Conservation (phyloP, 352 stramenopile genomes). For the Thalassiosira mediterranea region DNA sequence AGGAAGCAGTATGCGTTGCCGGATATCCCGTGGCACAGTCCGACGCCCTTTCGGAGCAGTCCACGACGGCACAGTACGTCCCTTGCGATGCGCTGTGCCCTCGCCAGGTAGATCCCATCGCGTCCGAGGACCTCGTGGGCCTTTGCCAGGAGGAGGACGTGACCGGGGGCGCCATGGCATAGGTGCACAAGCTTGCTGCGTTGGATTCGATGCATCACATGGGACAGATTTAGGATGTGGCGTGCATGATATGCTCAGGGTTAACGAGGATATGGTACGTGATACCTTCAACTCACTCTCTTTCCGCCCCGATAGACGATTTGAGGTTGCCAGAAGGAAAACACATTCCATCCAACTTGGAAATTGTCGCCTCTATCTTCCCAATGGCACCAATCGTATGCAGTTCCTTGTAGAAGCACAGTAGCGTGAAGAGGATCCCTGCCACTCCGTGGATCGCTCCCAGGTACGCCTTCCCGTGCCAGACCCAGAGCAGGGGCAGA, state of each 20-base stretch:
- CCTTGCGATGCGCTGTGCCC: conserved; percentile 42
- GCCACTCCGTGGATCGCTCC: conserved; percentile 71
- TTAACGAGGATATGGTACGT: no score
- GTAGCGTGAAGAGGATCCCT: conserved; percentile 71
- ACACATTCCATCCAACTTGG: conserved; percentile 31
- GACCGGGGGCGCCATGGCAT: conserved; percentile 72
- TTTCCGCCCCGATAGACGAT: conserved; percentile 3
- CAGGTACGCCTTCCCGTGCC: conserved; percentile 71
- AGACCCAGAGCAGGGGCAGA: conserved; percentile 68
- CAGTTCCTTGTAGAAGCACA: conserved; percentile 51
- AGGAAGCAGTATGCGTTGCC: conserved; percentile 79
- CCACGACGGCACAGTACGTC: conserved; percentile 63
- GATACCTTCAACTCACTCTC: not conserved
- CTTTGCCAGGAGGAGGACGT: conserved; percentile 70
- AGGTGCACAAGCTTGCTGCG: conserved; percentile 66
- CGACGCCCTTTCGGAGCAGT: conserved; percentile 67
- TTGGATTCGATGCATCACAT: no score
- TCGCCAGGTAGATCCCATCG: conserved; percentile 46
- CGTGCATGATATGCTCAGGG: no score
- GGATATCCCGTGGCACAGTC: conserved; percentile 75
- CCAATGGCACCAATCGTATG: conserved; percentile 22
- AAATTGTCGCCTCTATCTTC: conserved; percentile 42
- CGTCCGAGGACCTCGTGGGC: conserved; percentile 60
- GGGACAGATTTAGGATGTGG: no score
- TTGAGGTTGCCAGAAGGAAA: conserved; percentile 53